Base-by-base conservation (phyloP, 345 rosid species). In the Diplotaxis tenuifolia region DNA sequence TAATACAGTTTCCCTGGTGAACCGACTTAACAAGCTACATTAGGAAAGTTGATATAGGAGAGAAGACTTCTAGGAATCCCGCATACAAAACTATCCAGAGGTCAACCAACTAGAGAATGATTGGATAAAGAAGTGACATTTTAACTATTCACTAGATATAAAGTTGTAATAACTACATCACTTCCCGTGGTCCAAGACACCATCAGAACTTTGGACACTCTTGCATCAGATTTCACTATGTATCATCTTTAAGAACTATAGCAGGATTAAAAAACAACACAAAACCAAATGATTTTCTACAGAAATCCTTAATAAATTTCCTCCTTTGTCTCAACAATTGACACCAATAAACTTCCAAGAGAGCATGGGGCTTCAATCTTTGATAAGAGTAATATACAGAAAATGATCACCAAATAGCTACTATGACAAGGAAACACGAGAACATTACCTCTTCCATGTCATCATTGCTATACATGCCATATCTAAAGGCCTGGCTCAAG, bases 401-500 rank as follows among this genome's bases (percentile, higher is more conserved):
- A 42, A 47, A 23, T 11, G 21, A 42, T 75, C 65, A 61, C 22
- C 21, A 63, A 16, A 22, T 59, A 27, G 59, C 38, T 65, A 59
- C 52, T 54, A 34, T 55, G 59, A 20, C 40, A 67, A 49, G 22
- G 62, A 60, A 68, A 71, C 63, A 75, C 42, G 29, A 70, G 60
- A 79, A 62, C 20, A 61, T 66, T 61, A 93, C 96, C 98, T 93
- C 94, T 65, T 93, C 94, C 62, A 84, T 77, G 32, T 84, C 94
- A 45, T 93, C 96, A 18, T 89, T 84, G 82, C 72, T 82, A 81
- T 93, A 93, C 63, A 89, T 89, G 68, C 92, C 97, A 83, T 85
- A 93, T 78, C 88, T 86, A 76, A 91, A 93, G 57, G 97, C 98
- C 85, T 91, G 94, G 71, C 91, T 93, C 71, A 93, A 80, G 75